Conservation (phyloP, 163 green algal genomes). For the Prototheca cutis region DNA sequence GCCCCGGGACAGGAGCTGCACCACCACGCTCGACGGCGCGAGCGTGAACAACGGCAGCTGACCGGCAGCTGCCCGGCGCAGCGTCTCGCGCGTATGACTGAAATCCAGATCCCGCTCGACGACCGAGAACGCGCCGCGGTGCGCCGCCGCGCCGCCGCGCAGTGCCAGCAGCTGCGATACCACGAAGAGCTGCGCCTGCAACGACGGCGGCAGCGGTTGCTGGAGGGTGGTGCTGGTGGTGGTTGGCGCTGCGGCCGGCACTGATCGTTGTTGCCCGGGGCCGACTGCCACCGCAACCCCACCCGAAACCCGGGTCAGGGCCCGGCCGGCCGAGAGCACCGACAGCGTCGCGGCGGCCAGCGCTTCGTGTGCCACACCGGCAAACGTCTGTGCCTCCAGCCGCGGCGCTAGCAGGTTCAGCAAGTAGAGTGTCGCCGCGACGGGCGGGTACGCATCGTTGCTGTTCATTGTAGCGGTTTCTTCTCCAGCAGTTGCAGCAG, state of each 20-base stretch:
- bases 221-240: too few relatives aligned
- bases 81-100: conserved; percentile 82
- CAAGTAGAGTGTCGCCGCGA: conserved; percentile 64
- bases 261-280: too few relatives aligned
- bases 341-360: conserved; percentile 59
- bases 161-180: conserved; percentile 92
- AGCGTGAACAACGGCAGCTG: conserved; percentile 76
- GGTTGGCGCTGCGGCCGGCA: too few relatives aligned
- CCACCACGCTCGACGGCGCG: conserved; percentile 62
- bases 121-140: conserved; percentile 78
- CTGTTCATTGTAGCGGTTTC: too few relatives aligned
- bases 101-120: conserved; percentile 89
- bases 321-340: conserved; percentile 50
- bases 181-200: conserved; percentile 88
- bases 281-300: conserved; percentile 24
- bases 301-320: conserved; percentile 18
- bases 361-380: conserved; percentile 81
- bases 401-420: conserved; percentile 82
- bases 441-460: conserved; percentile 79
- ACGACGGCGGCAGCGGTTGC: too few relatives aligned
- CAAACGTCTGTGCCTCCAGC: conserved; percentile 73
- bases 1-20: conserved; percentile 63
- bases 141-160: conserved; percentile 83
- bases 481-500: too few relatives aligned
- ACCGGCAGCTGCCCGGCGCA: conserved; percentile 63